Base-by-base conservation (phyloP, 2,329 filamentous ascomycete genomes). In the Sporothrix luriei region DNA sequence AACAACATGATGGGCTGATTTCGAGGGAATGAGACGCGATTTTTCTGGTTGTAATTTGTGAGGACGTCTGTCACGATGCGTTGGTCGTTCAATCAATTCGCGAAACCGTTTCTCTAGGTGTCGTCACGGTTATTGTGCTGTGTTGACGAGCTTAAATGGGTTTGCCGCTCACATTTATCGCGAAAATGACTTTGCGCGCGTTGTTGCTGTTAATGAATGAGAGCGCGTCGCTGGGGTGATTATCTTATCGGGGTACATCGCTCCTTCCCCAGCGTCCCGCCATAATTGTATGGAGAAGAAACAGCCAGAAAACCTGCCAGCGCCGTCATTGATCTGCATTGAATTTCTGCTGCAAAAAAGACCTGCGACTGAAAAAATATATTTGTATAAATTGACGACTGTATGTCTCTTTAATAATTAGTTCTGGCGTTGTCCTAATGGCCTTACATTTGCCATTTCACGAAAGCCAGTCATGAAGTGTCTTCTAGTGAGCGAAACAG, bases 1-100 rank as follows among this genome's bases (percentile, higher is more conserved):
- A 98, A 92, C 78, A 97, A 86, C 91, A 98, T 97, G 73, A 81
- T 93, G 82, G 72, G 71, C 70, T 72, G 40, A 3, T 46, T 55
- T 61, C 43, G 21, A 4, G 14, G 54, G 4, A 5, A 48, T 1
- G 26, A 51, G 16, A 13, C 33, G 57, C 38, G 24, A 19, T 68
- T 43, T 57, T 4, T 40, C 21, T 57, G 7, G 51, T 10, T 43
- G 29, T 43, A 19, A 14, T 40, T 68, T 62, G 49, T n/a, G 38
- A 24, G 33, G 24, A 5, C n/a, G 29, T 62, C 38, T 33, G 19
- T 40, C 21, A 46, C n/a, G 29, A 26, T 51, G 54, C 26, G 43
- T 46, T 11, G 16, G n/a, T 10, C 13, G 33, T 14, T 26, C 6
- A n/a, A 4, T 46, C 13, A 6, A 16, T 13, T 10, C 9, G 21